Conservation (phyloP, 345 rosid genomes). For the Aurinia saxatilis region DNA sequence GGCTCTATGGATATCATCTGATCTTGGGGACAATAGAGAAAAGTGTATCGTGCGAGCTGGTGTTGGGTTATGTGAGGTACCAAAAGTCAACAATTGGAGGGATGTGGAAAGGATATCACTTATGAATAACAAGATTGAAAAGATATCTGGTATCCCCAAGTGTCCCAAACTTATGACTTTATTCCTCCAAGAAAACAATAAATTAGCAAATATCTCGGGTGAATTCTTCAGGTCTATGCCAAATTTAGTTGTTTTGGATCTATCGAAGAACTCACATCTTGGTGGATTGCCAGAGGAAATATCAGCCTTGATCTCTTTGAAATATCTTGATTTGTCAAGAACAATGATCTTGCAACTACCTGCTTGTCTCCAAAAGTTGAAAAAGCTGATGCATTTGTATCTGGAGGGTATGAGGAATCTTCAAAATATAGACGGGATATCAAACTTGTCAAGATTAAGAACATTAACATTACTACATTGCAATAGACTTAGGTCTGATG, state of each 20-base stretch:
- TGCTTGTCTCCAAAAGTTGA: neutral
- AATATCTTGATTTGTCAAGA: conserved; percentile 8
- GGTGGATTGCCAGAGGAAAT: neutral
- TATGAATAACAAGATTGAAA: conserved; percentile 16
- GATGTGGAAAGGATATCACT: conserved; percentile 19
- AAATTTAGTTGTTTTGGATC: conserved; percentile 19
- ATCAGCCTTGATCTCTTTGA: conserved; percentile 3
- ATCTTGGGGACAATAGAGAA: neutral
- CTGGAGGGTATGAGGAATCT: neutral
- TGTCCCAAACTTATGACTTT: conserved; percentile 18
- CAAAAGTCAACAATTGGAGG: conserved; percentile 2
- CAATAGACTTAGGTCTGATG: neutral
- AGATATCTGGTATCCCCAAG: conserved; percentile 2
- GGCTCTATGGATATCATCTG: conserved; percentile 28
- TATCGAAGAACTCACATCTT: conserved; percentile 21
- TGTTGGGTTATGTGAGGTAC: conserved; percentile 3
- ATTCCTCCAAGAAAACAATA: conserved; percentile 19
- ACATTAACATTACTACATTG: neutral
- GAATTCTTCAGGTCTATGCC: conserved; percentile 28
- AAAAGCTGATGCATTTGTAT: neutral
- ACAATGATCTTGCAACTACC: neutral
- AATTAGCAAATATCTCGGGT: neutral
- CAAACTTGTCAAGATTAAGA: neutral
- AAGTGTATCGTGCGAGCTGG: neutral
- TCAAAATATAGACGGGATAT: neutral